phyloP scores from a whole-genome alignment of 495 filamentous ascomycete species.

The Hypoxylon fragiforme region DNA sequence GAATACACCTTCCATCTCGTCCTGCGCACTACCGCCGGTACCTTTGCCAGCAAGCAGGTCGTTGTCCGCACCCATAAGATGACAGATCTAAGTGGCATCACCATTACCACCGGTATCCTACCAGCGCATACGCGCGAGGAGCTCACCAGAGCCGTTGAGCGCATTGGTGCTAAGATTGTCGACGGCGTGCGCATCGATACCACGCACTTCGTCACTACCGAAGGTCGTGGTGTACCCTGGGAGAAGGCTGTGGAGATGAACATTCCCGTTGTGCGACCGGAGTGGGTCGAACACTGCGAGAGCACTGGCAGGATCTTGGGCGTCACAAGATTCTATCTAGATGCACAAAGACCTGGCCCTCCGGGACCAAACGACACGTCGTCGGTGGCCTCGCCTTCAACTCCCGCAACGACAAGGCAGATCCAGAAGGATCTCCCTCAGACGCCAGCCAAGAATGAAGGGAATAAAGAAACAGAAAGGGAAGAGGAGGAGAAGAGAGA shows the following conservation, averaged over 20 bases:
- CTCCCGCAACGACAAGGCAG: conserved; percentile 26
- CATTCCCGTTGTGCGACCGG: conserved; percentile 95
- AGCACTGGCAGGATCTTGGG: conserved; percentile 89
- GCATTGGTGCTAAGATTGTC: conserved; percentile 89
- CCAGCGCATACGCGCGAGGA: conserved; percentile 73
- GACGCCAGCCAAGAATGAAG: conserved; percentile 24
- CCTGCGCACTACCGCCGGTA: conserved; percentile 87
- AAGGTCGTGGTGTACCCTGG: conserved; percentile 86
- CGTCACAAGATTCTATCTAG: conserved; percentile 92
- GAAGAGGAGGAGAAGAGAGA: conserved; percentile 36
- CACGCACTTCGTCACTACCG: conserved; percentile 98
- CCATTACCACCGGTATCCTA: conserved; percentile 87
- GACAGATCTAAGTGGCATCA: conserved; percentile 96
- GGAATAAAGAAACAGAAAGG: conserved; percentile 30
- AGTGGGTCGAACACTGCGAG: conserved; percentile 96
- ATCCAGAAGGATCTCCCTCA: conserved; percentile 43
- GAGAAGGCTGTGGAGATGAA: conserved; percentile 97
- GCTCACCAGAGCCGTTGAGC: conserved; percentile 72
- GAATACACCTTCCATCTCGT: conserved; percentile 95
- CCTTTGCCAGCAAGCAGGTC: conserved; percentile 79
- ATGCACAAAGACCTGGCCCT: conserved; percentile 59
- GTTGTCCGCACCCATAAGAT: conserved; percentile 94
- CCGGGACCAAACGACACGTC: conserved; percentile 37
- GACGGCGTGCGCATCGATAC: conserved; percentile 95
- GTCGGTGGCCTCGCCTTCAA: conserved; percentile 22